Evolutionary conservation across 2,329 filamentous ascomycete species (phyloP).

Genomic region (Bipolaris cookei): DNA sequence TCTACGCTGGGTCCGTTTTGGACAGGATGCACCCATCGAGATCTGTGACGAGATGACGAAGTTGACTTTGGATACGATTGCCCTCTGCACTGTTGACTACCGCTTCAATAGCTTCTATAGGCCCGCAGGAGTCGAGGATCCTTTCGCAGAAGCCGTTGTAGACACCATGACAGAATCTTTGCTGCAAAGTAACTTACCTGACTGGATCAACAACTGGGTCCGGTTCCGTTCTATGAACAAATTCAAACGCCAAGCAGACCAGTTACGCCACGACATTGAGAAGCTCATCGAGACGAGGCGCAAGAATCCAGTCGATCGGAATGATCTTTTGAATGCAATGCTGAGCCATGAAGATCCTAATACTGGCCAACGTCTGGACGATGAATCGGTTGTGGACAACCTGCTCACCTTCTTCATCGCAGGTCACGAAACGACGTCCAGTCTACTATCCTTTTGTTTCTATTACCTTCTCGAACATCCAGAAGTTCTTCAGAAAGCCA

Average conservation of each 20-base stretch:
- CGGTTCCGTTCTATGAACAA: slow-evolving; percentile 29
- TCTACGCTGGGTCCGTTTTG: slow-evolving; percentile 60
- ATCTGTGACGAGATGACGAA: slow-evolving; percentile 41
- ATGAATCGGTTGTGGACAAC: slow-evolving; percentile 67
- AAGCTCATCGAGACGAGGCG: neutral
- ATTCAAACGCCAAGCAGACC: neutral
- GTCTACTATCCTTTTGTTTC: slow-evolving; percentile 48
- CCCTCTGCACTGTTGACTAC: slow-evolving; percentile 39
- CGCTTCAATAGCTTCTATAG: slow-evolving; percentile 42
- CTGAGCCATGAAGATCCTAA: slow-evolving; percentile 64
- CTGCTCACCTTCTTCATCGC: slow-evolving; percentile 69
- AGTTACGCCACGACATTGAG: neutral
- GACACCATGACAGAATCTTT: slow-evolving; percentile 29
- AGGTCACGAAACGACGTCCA: slow-evolving; percentile 37
- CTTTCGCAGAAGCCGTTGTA: slow-evolving; percentile 37
- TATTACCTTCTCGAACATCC: slow-evolving; percentile 60
- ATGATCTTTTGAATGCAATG: slow-evolving; percentile 41
- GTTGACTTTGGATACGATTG: slow-evolving; percentile 38
- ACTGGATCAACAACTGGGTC: neutral
- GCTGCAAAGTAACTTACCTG: neutral
- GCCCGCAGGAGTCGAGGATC: neutral
- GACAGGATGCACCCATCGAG: slow-evolving; percentile 22
- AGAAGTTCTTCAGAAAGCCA: slow-evolving; percentile 52
- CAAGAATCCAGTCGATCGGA: neutral
- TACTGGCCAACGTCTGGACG: slow-evolving; percentile 61